Evolutionary conservation across 2,329 filamentous ascomycete genomes (phyloP).

Genomic region (Fonsecaea multimorphosa): DNA sequence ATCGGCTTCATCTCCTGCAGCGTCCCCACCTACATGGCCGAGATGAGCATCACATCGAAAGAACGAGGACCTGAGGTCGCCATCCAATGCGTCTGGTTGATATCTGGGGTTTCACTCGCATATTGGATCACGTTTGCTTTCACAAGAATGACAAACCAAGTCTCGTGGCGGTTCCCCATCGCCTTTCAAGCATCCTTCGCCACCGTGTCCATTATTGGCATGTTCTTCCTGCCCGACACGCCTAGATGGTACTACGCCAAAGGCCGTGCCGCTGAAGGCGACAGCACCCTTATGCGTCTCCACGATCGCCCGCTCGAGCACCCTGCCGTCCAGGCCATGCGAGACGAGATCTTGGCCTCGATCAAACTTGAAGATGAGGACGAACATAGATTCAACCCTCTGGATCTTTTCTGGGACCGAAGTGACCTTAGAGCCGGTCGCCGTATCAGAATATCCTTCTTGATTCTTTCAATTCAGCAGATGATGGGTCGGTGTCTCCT

Average conservation of each 20-base stretch:
- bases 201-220: constrained; percentile 37
- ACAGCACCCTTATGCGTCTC: constrained; percentile 35
- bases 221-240: constrained; percentile 41
- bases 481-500: constrained; percentile 38
- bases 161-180: constrained; percentile 45
- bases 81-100: constrained; percentile 42
- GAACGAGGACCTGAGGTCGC: constrained; percentile 41
- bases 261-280: constrained; percentile 39
- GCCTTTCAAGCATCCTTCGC: constrained; percentile 43
- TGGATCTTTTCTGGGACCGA: constrained; percentile 44
- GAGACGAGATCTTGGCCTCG: constrained; percentile 40
- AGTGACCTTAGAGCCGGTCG: constrained; percentile 46
- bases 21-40: constrained; percentile 44
- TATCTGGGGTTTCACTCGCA: constrained; percentile 41
- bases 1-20: constrained; percentile 45
- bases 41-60: constrained; percentile 42
- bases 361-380: constrained; percentile 34
- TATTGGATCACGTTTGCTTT: constrained; percentile 44
- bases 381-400: constrained; percentile 41
- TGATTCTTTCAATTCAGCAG: constrained; percentile 43
- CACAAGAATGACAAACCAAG: constrained; percentile 41
- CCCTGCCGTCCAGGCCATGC: constrained; percentile 33
- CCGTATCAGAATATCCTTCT: constrained; percentile 47
- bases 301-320: constrained; percentile 34
- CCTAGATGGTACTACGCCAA: constrained; percentile 44